Percentiles rank a stretch among this genome's conserved stretches.
Evolutionary conservation across 352 stramenopile species (phyloP).

Genomic region (Pythium phragmitis): DNA sequence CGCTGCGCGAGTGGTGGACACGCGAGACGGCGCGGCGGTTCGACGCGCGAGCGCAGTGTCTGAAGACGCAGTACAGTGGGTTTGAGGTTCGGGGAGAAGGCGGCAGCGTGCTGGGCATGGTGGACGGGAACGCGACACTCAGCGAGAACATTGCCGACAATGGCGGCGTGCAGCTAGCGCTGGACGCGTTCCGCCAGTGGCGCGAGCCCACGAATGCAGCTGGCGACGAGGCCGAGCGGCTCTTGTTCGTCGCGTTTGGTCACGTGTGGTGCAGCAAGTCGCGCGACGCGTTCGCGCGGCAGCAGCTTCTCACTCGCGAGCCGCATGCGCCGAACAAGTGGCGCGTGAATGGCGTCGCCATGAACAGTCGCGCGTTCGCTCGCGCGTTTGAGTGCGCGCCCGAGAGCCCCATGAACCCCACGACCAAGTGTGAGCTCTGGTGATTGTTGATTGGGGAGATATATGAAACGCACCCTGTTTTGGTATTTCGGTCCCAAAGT

Average conservation of each 20-base stretch:
- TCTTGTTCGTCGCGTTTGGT: conserved; percentile 69
- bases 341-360: conserved; percentile 64
- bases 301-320: conserved; percentile 43
- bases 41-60: conserved; percentile 47
- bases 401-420: conserved; percentile 10
- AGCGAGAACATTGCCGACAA: conserved; percentile 81
- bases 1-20: conserved; percentile 92
- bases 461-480: background rate
- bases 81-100: conserved; percentile 38
- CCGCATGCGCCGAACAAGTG: conserved; percentile 42
- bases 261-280: conserved; percentile 63
- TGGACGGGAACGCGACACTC: conserved; percentile 64
- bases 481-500: background rate
- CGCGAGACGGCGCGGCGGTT: conserved; percentile 70
- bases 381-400: conserved; percentile 44
- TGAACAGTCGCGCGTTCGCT: conserved; percentile 62
- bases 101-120: conserved; percentile 35
- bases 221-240: conserved; percentile 36
- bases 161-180: conserved; percentile 53
- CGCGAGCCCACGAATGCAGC: conserved; percentile 35
- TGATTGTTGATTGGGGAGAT: background rate
- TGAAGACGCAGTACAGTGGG: conserved; percentile 50
- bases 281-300: conserved; percentile 33
- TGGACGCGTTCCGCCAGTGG: conserved; percentile 49
- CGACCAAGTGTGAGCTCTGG: conserved; percentile 13